Conservation (phyloP, 2,329 filamentous ascomycete species). For the Zasmidium angulare region DNA sequence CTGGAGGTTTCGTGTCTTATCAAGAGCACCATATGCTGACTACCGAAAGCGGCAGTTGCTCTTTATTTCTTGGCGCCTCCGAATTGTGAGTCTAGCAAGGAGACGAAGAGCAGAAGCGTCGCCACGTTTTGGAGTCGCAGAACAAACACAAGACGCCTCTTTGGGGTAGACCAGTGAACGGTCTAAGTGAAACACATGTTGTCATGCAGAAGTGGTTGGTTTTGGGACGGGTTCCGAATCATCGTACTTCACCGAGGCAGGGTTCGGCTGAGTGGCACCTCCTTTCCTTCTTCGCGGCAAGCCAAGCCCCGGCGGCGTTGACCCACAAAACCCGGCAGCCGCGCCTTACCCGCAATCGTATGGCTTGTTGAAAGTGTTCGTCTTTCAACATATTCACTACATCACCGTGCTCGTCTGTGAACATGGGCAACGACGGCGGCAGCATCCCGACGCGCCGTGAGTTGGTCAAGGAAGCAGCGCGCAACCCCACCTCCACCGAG, state of each 20-base stretch:
- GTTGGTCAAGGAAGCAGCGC: constrained; percentile 90
- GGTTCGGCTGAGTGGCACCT: no score
- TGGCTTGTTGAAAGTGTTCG: not conserved
- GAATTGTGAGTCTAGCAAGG: not conserved
- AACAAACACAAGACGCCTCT: no score
- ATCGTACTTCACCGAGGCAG: no score
- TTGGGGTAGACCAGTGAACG: no score
- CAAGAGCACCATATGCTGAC: not conserved
- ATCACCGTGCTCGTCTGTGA: not conserved
- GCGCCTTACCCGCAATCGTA: no score
- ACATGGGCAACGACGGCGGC: constrained; percentile 96
- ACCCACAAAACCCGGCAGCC: no score
- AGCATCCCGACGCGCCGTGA: constrained; percentile 93
- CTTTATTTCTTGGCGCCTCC: not conserved
- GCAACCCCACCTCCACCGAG: constrained; percentile 77
- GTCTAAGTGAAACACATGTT: not conserved
- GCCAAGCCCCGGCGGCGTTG: no score
- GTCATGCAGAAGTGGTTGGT: no score
- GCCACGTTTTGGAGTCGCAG: no score
- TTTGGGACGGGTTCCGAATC: no score
- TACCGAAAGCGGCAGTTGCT: constrained; percentile 1
- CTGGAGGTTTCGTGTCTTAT: not conserved
- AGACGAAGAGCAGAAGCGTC: not conserved
- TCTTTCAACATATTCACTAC: not conserved
- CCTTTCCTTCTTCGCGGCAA: no score